Conservation (phyloP, 2,329 filamentous ascomycete species). For the Fusarium marasasianum region DNA sequence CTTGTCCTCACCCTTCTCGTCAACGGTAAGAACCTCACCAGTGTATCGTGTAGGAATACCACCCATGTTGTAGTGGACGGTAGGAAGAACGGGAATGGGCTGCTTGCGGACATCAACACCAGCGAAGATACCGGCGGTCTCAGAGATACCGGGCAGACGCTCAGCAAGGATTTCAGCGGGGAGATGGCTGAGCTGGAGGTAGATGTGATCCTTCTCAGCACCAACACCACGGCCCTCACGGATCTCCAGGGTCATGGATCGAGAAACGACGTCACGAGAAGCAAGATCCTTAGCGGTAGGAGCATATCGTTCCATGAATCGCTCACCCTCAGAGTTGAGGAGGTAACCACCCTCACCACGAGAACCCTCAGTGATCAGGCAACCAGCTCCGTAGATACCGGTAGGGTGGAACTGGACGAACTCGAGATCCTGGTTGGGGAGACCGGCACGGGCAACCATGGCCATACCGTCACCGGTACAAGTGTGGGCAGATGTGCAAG, state of each 20-base stretch:
- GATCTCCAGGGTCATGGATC: constrained; percentile 98
- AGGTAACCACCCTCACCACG: constrained; percentile 98
- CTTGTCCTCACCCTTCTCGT: constrained; percentile 87
- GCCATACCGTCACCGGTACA: constrained; percentile 99
- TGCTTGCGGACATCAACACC: constrained; percentile 98
- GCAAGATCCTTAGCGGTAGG: constrained; percentile 98
- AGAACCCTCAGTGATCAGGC: constrained; percentile 96
- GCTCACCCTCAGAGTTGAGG: constrained; percentile 96
- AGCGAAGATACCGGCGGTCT: constrained; percentile 96
- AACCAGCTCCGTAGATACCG: constrained; percentile 98
- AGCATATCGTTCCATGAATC: constrained; percentile 99
- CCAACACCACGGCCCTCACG: constrained; percentile 97
- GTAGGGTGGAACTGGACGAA: constrained; percentile 99
- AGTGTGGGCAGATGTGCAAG: constrained; percentile 96
- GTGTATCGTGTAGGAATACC: constrained; percentile 98
- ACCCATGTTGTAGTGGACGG: constrained; percentile 99
- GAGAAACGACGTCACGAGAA: constrained; percentile 93
- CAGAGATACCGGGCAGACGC: constrained; percentile 97
- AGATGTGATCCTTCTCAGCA: constrained; percentile 97
- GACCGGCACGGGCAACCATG: constrained; percentile 97
- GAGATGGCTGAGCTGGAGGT: constrained; percentile 95
- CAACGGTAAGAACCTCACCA: constrained; percentile 91
- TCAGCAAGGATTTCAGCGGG: constrained; percentile 92
- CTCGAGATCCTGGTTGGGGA: constrained; percentile 98
- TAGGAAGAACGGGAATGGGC: constrained; percentile 94